phyloP scores from a whole-genome alignment of 2,329 filamentous ascomycete species.

The Neophaeococcomyces mojaviensis region DNA sequence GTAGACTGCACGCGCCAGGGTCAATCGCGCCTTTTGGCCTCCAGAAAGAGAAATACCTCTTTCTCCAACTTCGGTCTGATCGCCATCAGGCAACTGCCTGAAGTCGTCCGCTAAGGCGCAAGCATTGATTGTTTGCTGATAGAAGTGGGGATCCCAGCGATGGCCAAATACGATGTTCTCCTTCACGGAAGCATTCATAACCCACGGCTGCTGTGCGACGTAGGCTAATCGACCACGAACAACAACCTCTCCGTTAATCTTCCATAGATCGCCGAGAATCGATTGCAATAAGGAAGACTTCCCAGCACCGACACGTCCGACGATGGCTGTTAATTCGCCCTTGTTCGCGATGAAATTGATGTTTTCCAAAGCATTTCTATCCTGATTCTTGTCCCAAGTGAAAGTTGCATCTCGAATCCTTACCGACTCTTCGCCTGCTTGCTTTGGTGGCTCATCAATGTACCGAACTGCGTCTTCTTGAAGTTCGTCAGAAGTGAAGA shows the following conservation, averaged over 20 bases:
- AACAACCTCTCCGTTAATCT: conserved; percentile 72
- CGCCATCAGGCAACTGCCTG: conserved; percentile 82
- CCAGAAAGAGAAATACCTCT: conserved; percentile 92
- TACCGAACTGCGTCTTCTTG: conserved; percentile 72
- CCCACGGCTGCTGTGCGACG: conserved; percentile 87
- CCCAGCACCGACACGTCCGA: conserved; percentile 87
- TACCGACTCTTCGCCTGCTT: conserved; percentile 77
- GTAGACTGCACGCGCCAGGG: conserved; percentile 88
- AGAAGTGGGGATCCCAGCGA: conserved; percentile 86
- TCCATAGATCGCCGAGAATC: conserved; percentile 87
- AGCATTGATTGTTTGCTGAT: conserved; percentile 83
- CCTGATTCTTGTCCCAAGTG: conserved; percentile 84
- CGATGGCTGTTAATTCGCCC: conserved; percentile 84
- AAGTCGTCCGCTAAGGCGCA: conserved; percentile 91
- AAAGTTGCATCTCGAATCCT: conserved; percentile 78
- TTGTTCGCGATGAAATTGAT: conserved; percentile 87
- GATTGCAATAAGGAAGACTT: conserved; percentile 90
- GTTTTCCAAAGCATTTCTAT: conserved; percentile 61
- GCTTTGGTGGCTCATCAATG: conserved; percentile 58
- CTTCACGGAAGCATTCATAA: conserved; percentile 94
- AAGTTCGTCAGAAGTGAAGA: conserved; percentile 80
- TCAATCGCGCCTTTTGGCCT: conserved; percentile 90
- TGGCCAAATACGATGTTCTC: conserved; percentile 98
- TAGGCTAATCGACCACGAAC: conserved; percentile 81
- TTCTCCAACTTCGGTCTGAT: conserved; percentile 94